phyloP scores from a whole-genome alignment of 2,329 filamentous ascomycete genomes.

The Cladobotryum protrusum region DNA sequence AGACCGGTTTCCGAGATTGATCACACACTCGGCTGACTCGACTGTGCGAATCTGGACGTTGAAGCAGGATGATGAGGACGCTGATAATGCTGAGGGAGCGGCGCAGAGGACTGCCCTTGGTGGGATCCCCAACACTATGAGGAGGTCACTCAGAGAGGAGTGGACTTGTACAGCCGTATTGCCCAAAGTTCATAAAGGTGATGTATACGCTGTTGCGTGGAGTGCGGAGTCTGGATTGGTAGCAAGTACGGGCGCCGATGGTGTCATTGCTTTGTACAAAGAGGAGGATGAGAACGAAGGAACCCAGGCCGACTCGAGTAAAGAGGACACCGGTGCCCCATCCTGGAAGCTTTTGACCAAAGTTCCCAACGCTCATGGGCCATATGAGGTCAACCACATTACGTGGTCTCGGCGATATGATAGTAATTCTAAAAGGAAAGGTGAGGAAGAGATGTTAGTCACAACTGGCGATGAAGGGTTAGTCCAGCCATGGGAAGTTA shows the following conservation, averaged over 20 bases:
- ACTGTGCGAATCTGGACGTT: constrained; percentile 76
- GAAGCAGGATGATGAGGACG: constrained; percentile 47
- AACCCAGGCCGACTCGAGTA: constrained; percentile 23
- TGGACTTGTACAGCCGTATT: constrained; percentile 76
- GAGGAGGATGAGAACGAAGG: constrained; percentile 40
- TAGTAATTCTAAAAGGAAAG: constrained; percentile 46
- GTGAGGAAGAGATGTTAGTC: constrained; percentile 74
- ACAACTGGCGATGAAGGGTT: constrained; percentile 90
- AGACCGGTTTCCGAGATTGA: constrained; percentile 53
- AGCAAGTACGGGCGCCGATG: constrained; percentile 86
- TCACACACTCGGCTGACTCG: constrained; percentile 80
- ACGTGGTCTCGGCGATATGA: constrained; percentile 80
- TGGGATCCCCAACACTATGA: constrained; percentile 84
- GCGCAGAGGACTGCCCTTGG: constrained; percentile 39
- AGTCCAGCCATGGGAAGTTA: constrained; percentile 75
- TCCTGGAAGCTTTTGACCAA: constrained; percentile 65
- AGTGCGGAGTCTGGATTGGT: constrained; percentile 69
- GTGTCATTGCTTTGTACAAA: constrained; percentile 70
- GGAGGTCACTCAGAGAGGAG: constrained; percentile 67
- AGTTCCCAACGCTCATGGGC: constrained; percentile 73
- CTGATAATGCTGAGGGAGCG: constrained; percentile 22
- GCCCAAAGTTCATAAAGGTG: constrained; percentile 68
- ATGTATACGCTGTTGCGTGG: constrained; percentile 83
- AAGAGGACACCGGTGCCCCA: constrained; percentile 7
- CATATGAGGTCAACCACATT: constrained; percentile 91